Evolutionary conservation across 192 early-diverging fungal species (phyloP).

Genomic region (Phycomyces nitens): DNA sequence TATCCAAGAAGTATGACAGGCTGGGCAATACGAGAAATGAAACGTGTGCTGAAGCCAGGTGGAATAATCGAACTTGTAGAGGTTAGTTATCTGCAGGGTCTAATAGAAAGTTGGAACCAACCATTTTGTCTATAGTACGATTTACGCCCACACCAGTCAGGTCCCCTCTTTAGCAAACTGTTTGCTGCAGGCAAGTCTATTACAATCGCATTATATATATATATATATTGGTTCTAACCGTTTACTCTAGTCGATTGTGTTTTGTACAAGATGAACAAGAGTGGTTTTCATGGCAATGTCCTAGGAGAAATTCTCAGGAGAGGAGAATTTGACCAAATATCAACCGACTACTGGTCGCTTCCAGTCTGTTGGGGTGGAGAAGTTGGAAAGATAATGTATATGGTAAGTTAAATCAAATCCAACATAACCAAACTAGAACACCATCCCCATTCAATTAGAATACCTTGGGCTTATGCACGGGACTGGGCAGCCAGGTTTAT

Average conservation of each 20-base stretch:
- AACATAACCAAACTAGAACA: background rate
- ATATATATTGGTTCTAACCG: no score
- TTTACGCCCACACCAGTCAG: slow-evolving; percentile 7
- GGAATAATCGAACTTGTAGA: slow-evolving; percentile 22
- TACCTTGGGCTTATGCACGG: background rate
- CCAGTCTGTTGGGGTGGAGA: slow-evolving; percentile 29
- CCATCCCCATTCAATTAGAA: background rate
- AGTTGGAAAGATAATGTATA: slow-evolving; percentile 22
- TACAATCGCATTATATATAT: no score
- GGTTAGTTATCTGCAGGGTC: background rate
- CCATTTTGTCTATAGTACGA: no score
- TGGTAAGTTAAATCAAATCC: background rate
- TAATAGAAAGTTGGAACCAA: no score
- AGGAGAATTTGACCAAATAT: slow-evolving; percentile 2
- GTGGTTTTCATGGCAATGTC: background rate
- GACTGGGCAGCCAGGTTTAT: background rate
- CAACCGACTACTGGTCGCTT: slow-evolving; percentile 18
- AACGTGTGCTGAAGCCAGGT: slow-evolving; percentile 12
- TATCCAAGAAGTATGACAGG: background rate
- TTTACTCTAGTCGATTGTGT: no score
- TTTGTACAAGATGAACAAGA: background rate
- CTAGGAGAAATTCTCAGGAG: background rate
- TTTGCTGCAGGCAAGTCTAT: background rate
- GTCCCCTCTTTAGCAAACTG: slow-evolving; percentile 11
- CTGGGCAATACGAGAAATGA: background rate